A percentile compares a stretch with the other conserved stretches of the same genome.
phyloP scores from a whole-genome alignment of 2,329 filamentous ascomycete genomes.

The Parastagonospora nodorum region DNA sequence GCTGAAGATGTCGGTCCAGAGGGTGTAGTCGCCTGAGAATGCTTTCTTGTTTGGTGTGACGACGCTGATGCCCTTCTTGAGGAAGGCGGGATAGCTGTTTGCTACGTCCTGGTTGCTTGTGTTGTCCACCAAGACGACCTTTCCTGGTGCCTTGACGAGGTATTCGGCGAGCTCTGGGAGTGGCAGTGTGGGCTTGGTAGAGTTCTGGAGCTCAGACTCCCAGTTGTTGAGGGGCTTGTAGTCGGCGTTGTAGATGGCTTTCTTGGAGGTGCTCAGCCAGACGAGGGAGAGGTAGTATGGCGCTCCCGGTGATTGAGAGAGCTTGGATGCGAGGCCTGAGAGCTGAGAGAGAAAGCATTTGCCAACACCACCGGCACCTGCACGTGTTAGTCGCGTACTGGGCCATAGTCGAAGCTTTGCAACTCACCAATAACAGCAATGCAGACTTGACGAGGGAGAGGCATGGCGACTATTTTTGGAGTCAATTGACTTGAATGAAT shows the following conservation, averaged over 20 bases:
- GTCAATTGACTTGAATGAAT: conserved; percentile 12
- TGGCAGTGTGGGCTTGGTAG: conserved; percentile 67
- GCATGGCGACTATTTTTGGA: conserved; percentile 39
- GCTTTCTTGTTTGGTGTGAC: conserved; percentile 99
- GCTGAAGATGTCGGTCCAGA: conserved; percentile 88
- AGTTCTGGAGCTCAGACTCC: conserved; percentile 65
- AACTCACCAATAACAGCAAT: conserved; percentile 53
- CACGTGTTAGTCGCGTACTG: conserved; percentile 5
- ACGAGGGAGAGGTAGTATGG: conserved; percentile 75
- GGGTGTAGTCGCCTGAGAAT: conserved; percentile 78
- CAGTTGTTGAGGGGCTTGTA: conserved; percentile 70
- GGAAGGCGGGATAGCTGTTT: conserved; percentile 77
- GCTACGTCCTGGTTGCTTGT: conserved; percentile 90
- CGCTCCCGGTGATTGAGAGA: conserved; percentile 56
- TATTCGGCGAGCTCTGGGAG: conserved; percentile 76
- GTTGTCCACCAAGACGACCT: conserved; percentile 89
- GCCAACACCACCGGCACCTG: conserved; percentile 91
- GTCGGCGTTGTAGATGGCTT: conserved; percentile 75
- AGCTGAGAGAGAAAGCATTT: conserved; percentile 89
- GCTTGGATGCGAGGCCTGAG: conserved; percentile 67
- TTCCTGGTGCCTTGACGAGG: conserved; percentile 76
- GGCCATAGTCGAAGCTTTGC: background rate
- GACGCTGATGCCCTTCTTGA: conserved; percentile 82
- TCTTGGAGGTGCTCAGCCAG: conserved; percentile 84
- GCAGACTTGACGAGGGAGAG: conserved; percentile 51